phyloP scores from a whole-genome alignment of 164 flowering plant genomes.

The Vitis riparia region DNA sequence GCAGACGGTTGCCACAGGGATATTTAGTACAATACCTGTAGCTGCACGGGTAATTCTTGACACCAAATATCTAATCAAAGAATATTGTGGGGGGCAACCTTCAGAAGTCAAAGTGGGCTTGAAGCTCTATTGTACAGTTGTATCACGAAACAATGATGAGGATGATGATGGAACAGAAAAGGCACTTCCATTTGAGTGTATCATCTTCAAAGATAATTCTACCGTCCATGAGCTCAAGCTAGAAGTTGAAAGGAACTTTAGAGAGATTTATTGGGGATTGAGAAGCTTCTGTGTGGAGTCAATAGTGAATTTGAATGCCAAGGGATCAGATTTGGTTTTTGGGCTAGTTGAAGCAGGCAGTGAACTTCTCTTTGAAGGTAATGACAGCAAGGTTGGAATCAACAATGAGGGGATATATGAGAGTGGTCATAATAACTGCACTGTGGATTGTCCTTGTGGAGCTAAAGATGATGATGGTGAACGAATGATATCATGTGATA shows the following conservation, averaged over 20 bases:
- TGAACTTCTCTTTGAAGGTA: slow-evolving; percentile 49
- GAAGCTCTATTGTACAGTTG: slow-evolving; percentile 50
- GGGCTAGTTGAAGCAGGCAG: slow-evolving; percentile 39
- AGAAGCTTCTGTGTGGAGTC: slow-evolving; percentile 44
- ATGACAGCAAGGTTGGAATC: slow-evolving; percentile 7
- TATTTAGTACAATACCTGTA: slow-evolving; percentile 34
- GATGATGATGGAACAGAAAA: slow-evolving; percentile 13
- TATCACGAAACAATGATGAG: slow-evolving; percentile 17
- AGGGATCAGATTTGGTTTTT: slow-evolving; percentile 41
- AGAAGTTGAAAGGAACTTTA: slow-evolving; percentile 59
- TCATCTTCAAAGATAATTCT: slow-evolving; percentile 42
- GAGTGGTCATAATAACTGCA: slow-evolving; percentile 11
- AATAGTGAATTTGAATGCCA: slow-evolving; percentile 21
- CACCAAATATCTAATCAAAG: slow-evolving; percentile 63
- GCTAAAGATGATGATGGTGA: slow-evolving; percentile 85
- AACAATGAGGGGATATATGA: slow-evolving; percentile 24
- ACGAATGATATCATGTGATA: slow-evolving; percentile 73
- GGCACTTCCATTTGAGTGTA: slow-evolving; percentile 39
- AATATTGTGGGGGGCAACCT: slow-evolving; percentile 32
- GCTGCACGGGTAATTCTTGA: slow-evolving; percentile 76
- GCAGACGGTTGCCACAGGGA: slow-evolving; percentile 19
- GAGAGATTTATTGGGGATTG: slow-evolving; percentile 67
- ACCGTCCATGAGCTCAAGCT: slow-evolving; percentile 59
- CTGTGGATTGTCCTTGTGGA: slow-evolving; percentile 82
- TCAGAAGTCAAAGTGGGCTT: slow-evolving; percentile 10